Percentiles rank a stretch among this genome's conserved stretches.
These are phyloP conservation scores for Lachancea meyersii DNA, from an alignment of 805 yeast genomes.

Conservation along the genomic window DNA sequence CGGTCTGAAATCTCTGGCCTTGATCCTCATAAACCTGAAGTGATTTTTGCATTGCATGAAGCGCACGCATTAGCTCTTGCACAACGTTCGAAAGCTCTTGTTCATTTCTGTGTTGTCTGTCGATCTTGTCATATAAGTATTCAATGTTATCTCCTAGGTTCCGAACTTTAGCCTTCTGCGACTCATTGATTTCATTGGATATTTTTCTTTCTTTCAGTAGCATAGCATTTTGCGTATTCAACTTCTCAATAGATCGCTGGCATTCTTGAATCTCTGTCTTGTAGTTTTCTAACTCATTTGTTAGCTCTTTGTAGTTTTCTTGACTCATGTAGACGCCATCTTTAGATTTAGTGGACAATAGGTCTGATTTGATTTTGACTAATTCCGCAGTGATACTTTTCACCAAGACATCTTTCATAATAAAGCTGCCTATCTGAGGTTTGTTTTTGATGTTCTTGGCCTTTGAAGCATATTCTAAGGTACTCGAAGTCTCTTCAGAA, in stretches of 20 bases:
- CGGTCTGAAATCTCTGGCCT: constrained; percentile 17
- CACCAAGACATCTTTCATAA: constrained; percentile 46
- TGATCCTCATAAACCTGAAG: constrained; percentile 19
- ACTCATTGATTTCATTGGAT: constrained; percentile 23
- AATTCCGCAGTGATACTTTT: constrained; percentile 44
- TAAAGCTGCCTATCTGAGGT: constrained; percentile 58
- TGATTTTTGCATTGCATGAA: constrained; percentile 18
- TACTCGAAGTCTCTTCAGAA: constrained; percentile 76
- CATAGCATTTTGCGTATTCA: constrained; percentile 35
- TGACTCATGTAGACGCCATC: constrained; percentile 64
- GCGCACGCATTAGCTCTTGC: constrained; percentile 16
- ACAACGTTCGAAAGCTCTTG: constrained; percentile 21
- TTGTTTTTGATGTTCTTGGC: constrained; percentile 75
- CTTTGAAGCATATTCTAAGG: constrained; percentile 80
- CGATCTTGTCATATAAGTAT: constrained; percentile 24
- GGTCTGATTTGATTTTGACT: constrained; percentile 49
- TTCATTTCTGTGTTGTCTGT: constrained; percentile 25
- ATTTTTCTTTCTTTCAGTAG: constrained; percentile 28
- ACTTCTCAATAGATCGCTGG: constrained; percentile 36
- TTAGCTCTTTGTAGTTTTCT: constrained; percentile 48
- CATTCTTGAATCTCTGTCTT: constrained; percentile 46
- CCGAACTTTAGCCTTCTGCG: constrained; percentile 23
- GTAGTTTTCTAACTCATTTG: constrained; percentile 43
- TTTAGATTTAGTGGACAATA: constrained; percentile 53
- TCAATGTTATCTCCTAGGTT: constrained; percentile 23